These are phyloP conservation scores for Cryptococcus wingfieldii DNA, from an alignment of 1,284 basidiomycete genomes.

Conservation along the genomic window DNA sequence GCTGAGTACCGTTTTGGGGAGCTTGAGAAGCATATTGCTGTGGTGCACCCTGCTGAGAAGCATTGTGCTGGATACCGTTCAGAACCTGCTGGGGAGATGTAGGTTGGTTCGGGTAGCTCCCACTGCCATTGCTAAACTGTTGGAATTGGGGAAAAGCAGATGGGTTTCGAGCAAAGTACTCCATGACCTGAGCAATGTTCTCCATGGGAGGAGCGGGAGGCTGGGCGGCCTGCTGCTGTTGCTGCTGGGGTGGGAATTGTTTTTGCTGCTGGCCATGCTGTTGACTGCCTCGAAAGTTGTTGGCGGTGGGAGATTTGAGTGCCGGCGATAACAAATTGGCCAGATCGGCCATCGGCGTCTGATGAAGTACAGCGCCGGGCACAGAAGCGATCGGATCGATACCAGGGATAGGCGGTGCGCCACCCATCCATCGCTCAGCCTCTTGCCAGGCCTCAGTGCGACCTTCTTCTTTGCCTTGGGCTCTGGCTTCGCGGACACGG, in stretches of 20 bases:
- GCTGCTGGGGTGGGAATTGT: constrained; percentile 1
- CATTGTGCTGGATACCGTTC: background rate
- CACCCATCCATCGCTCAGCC: constrained; percentile 43
- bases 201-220: constrained; percentile 5
- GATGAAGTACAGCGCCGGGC: constrained; percentile 25
- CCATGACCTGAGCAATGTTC: constrained; percentile 16
- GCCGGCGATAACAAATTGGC: background rate
- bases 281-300: constrained; percentile 2
- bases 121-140: background rate
- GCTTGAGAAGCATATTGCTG: background rate
- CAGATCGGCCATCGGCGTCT: constrained; percentile 18
- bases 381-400: constrained; percentile 32
- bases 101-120: too few relatives aligned
- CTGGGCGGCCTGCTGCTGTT: constrained; percentile 2
- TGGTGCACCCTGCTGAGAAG: constrained; percentile 3
- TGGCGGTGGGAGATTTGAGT: constrained; percentile 7
- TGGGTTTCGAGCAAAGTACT: constrained; percentile 12
- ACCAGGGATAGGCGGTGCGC: constrained; percentile 35
- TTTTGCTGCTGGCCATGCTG: background rate
- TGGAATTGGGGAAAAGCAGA: constrained; percentile 6
- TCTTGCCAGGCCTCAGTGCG: constrained; percentile 45
- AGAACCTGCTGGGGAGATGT: background rate
- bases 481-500: constrained; percentile 39
- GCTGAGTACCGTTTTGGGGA: background rate
- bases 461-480: constrained; percentile 41